Evolutionary conservation across 306 rosid genomes (phyloP), one percentile per base, ranked within the genome.

Genomic region (Vigna angularis): DNA sequence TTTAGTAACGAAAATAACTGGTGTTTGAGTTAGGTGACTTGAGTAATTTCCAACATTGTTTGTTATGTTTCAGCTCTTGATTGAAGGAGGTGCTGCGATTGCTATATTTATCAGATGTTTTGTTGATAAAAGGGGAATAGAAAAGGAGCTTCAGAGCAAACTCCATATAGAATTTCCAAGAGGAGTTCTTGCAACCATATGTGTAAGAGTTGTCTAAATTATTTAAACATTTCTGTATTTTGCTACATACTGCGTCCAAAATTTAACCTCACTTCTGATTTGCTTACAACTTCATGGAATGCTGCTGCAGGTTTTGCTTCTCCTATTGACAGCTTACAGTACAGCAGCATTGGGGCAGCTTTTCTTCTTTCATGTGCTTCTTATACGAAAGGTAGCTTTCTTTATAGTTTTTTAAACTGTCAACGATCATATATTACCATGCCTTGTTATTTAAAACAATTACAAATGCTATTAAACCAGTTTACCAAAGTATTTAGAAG

Each of bases 281-380:
- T 73, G 51, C 40, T 47, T 74, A 58, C 15, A 22, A 75, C 53
- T 51, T 59, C 48, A 13, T 66, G 52, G 74, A 82, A 81, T 83
- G 68, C 52, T 83, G 68, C 52, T 85, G 44, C 92, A 95, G 99
- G 82, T 87, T 67, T 79, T 93, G 73, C 90, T 95, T 51, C 78
- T 89, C 62, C 66, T 91, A 71, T 76, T 93, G 84, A 86, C 97
- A 57, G 83, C 92, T 66, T 95, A 95, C 85, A 89, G 93, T 32
- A 79, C 98, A 84, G 98, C 97, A 26, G 98, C 99, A 81, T 73
- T 95, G 49, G 99, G 97, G 69, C 98, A 95, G 62, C 94, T 95
- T 75, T 95, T 95, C 83, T 95, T 93, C 85, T 95, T 95, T 86
- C 99, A 95, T 73, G 70, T 93, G 89, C 87, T 95, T 83, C 93